Conservation (phyloP, 2,329 filamentous ascomycete genomes). For the Colletotrichum sp. region DNA sequence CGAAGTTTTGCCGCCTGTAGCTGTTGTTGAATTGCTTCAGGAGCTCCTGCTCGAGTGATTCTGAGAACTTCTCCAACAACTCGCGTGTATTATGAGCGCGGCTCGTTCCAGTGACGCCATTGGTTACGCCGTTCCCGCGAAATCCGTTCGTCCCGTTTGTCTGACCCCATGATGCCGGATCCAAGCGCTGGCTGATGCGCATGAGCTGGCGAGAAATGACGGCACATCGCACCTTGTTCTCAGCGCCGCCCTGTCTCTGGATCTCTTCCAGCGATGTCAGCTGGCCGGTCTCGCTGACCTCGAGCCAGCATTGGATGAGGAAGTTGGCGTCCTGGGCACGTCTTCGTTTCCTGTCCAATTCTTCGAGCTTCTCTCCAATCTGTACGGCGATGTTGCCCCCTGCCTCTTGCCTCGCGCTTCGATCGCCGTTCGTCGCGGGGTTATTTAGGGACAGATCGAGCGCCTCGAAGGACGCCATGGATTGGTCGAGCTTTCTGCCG, state of each 20-base stretch:
- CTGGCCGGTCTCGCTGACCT: conserved; percentile 89
- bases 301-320: conserved; percentile 94
- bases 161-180: conserved; percentile 75
- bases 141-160: conserved; percentile 61
- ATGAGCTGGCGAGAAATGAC: conserved; percentile 92
- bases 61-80: conserved; percentile 94
- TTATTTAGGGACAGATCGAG: conserved; percentile 84
- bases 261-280: conserved; percentile 89
- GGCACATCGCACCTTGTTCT: conserved; percentile 93
- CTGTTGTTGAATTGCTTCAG: conserved; percentile 97
- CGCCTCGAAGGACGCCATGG: conserved; percentile 89
- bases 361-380: conserved; percentile 92
- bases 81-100: conserved; percentile 75
- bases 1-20: conserved; percentile 92
- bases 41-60: conserved; percentile 93
- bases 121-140: conserved; percentile 53
- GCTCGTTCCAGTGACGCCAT: conserved; percentile 48
- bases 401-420: conserved; percentile 54
- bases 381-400: conserved; percentile 92
- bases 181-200: conserved; percentile 90
- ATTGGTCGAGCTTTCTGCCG: conserved; percentile 87
- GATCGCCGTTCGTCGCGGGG: conserved; percentile 37
- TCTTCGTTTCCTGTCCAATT: conserved; percentile 89
- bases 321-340: conserved; percentile 93
- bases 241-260: conserved; percentile 80